A percentile compares a stretch with the other conserved stretches of the same genome.
phyloP scores from a whole-genome alignment of 2,329 filamentous ascomycete genomes.

The Didymella arachidicola region DNA sequence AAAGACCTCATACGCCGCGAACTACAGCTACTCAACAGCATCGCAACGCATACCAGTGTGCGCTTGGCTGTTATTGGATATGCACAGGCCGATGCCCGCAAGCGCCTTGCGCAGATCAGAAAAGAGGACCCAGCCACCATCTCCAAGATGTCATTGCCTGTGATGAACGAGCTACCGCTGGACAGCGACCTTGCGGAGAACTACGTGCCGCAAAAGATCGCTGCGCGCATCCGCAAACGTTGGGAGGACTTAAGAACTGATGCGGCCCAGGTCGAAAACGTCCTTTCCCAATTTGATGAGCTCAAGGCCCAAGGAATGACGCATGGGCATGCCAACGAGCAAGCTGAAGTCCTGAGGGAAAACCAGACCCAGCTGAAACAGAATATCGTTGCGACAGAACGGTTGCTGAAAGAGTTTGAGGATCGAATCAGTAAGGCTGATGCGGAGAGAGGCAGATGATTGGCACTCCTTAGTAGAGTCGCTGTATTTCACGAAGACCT shows the following conservation, averaged over 20 bases:
- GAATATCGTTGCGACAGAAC: constrained; percentile 27
- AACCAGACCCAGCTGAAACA: constrained; percentile 10
- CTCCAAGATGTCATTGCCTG: neutral
- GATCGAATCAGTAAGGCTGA: constrained; percentile 23
- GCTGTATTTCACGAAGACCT: neutral
- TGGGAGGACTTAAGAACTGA: constrained; percentile 6
- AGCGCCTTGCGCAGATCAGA: constrained; percentile 25
- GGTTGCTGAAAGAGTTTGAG: constrained; percentile 29
- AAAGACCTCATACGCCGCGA: constrained; percentile 27
- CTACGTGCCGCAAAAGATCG: constrained; percentile 3
- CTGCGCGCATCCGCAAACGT: constrained; percentile 8
- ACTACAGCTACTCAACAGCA: constrained; percentile 30
- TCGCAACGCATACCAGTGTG: constrained; percentile 11
- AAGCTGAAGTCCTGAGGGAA: constrained; percentile 9
- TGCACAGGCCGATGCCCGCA: constrained; percentile 26
- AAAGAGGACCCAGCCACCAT: constrained; percentile 8
- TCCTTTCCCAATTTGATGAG: constrained; percentile 11
- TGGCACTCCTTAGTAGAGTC: neutral
- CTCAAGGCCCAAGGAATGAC: constrained; percentile 10
- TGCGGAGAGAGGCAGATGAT: neutral
- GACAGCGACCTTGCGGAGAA: neutral
- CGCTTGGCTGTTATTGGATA: constrained; percentile 26
- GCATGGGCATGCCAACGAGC: constrained; percentile 3
- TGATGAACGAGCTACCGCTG: neutral
- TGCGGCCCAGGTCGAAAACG: constrained; percentile 3